These are phyloP conservation scores for Hordeum vulgare DNA, from an alignment of 176 grass and related monocot species.

Conservation along the genomic window DNA sequence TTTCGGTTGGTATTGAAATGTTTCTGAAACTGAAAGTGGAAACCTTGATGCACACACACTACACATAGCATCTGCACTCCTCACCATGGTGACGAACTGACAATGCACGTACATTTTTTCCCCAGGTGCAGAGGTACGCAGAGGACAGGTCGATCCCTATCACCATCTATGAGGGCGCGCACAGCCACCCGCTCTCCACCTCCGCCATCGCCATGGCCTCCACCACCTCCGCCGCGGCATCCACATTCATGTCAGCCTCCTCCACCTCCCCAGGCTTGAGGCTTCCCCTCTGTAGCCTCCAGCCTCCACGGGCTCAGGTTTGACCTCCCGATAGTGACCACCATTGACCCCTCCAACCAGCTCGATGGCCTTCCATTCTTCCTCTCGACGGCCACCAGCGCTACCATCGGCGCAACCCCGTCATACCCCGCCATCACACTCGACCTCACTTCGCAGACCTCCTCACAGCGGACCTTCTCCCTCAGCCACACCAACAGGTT, in stretches of 20 bases:
- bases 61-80: no score
- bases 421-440: slow-evolving; percentile 80
- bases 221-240: slow-evolving; percentile 74
- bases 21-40: no score
- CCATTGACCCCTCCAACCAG: background rate
- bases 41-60: no score
- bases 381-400: slow-evolving; percentile 30
- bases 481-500: slow-evolving; percentile 30
- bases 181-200: slow-evolving; percentile 69
- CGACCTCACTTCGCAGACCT: slow-evolving; percentile 58
- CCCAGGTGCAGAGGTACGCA: slow-evolving; percentile 76
- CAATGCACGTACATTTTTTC: background rate
- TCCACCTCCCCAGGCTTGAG: slow-evolving; percentile 36
- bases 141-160: slow-evolving; percentile 89
- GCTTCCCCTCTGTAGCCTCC: background rate
- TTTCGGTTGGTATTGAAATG: no score
- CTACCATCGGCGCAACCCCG: slow-evolving; percentile 46
- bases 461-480: slow-evolving; percentile 26
- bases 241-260: slow-evolving; percentile 66
- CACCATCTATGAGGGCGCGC: slow-evolving; percentile 85
- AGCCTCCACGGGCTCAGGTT: slow-evolving; percentile 28
- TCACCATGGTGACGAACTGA: background rate
- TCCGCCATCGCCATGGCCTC: slow-evolving; percentile 85
- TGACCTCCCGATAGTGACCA: background rate
- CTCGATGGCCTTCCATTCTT: slow-evolving; percentile 11